Conservation (phyloP, 495 filamentous ascomycete species). For the Aspergillus incahuasiensis region DNA sequence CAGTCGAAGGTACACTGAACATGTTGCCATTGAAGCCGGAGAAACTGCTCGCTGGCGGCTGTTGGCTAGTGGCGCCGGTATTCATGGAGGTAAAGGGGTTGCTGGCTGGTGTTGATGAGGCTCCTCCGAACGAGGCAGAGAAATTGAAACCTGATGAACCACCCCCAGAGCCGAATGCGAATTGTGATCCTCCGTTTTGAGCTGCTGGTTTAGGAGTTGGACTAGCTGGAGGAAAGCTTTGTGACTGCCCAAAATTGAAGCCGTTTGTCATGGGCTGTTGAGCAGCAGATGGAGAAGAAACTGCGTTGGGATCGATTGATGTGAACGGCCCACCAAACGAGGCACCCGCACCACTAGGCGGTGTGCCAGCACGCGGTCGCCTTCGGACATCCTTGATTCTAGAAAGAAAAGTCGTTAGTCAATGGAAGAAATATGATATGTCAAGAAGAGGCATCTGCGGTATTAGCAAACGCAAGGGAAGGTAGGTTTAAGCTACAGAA, state of each 20-base stretch:
- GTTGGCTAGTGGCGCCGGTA: slow-evolving; percentile 19
- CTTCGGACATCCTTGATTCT: slow-evolving; percentile 37
- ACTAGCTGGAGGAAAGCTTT: slow-evolving; percentile 42
- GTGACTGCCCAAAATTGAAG: slow-evolving; percentile 45
- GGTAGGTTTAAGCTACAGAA: background rate
- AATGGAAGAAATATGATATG: background rate
- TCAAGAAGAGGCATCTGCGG: slow-evolving; percentile 3
- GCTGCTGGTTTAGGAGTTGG: slow-evolving; percentile 23
- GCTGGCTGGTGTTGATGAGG: slow-evolving; percentile 15
- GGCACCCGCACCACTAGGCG: slow-evolving; percentile 19
- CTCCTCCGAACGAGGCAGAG: slow-evolving; percentile 25
- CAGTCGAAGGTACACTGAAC: slow-evolving; percentile 28
- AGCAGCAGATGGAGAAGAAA: slow-evolving; percentile 24
- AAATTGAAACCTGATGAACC: slow-evolving; percentile 36
- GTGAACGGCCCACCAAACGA: slow-evolving; percentile 29
- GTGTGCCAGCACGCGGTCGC: slow-evolving; percentile 24
- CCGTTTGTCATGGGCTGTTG: slow-evolving; percentile 28
- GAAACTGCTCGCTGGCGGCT: slow-evolving; percentile 18
- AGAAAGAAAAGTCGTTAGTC: slow-evolving; percentile 10
- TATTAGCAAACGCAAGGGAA: background rate
- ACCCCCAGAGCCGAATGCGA: slow-evolving; percentile 35
- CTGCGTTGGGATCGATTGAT: slow-evolving; percentile 24
- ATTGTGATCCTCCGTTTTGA: slow-evolving; percentile 30
- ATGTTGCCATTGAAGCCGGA: slow-evolving; percentile 30
- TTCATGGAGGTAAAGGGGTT: slow-evolving; percentile 41